A percentile compares a stretch with the other conserved stretches of the same genome.
phyloP scores from a whole-genome alignment of 805 yeast genomes.

The Candida orba region DNA sequence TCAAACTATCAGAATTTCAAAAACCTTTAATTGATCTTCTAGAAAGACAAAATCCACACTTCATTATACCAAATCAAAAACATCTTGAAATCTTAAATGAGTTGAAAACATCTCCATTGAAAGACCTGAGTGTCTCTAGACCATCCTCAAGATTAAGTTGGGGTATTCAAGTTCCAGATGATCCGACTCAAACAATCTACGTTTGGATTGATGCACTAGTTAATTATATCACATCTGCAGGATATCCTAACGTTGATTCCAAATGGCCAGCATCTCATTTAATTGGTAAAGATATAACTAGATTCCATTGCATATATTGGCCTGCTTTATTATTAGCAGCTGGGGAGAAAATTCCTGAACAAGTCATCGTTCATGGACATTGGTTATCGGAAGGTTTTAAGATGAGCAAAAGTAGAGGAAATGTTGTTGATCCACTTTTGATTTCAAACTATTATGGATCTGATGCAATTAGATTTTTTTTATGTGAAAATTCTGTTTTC shows the following conservation, averaged over 20 bases:
- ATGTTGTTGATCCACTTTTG: conserved; percentile 87
- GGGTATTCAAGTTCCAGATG: conserved; percentile 89
- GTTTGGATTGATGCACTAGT: conserved; percentile 96
- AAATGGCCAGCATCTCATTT: conserved; percentile 49
- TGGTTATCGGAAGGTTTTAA: conserved; percentile 88
- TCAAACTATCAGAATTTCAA: conserved; percentile 60
- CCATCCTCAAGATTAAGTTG: conserved; percentile 72
- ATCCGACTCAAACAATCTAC: conserved; percentile 69
- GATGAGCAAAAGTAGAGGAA: conserved; percentile 91
- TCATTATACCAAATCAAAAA: conserved; percentile 60
- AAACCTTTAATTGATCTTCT: conserved; percentile 42
- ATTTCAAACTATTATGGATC: conserved; percentile 55
- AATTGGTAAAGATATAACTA: conserved; percentile 84
- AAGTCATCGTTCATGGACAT: conserved; percentile 85
- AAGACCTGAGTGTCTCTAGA: conserved; percentile 81
- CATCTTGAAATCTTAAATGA: conserved; percentile 50
- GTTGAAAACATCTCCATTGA: conserved; percentile 39
- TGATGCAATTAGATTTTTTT: conserved; percentile 69
- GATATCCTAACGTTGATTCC: conserved; percentile 38
- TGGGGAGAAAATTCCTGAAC: conserved; percentile 57
- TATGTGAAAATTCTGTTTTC: conserved; percentile 68
- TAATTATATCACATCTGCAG: conserved; percentile 72
- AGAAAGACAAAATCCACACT: conserved; percentile 39
- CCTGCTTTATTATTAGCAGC: conserved; percentile 88
- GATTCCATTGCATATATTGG: conserved; percentile 93